Percentiles rank a stretch among this genome's conserved stretches.
These are phyloP conservation scores for Fonsecaea pedrosoi DNA, from an alignment of 2,329 filamentous ascomycete species.

Conservation along the genomic window DNA sequence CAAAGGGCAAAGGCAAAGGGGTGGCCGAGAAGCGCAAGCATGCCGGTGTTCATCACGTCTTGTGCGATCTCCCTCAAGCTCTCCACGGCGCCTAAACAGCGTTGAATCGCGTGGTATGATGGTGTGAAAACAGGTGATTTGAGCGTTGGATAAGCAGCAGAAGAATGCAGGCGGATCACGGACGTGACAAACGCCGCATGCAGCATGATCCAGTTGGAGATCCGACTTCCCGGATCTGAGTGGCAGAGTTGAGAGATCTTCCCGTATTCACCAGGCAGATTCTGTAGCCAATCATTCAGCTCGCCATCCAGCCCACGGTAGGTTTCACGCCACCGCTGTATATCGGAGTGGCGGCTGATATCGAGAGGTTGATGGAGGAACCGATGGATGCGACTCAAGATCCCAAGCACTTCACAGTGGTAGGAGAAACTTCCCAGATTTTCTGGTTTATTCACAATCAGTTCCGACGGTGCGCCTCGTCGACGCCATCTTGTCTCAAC, in stretches of 20 bases:
- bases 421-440: slow-evolving; percentile 88
- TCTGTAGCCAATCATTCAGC: slow-evolving; percentile 82
- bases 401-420: slow-evolving; percentile 89
- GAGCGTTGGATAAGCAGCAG: slow-evolving; percentile 88
- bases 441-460: slow-evolving; percentile 66
- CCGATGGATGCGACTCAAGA: slow-evolving; percentile 83
- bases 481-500: slow-evolving; percentile 85
- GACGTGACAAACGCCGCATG: slow-evolving; percentile 91
- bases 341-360: slow-evolving; percentile 81
- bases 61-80: slow-evolving; percentile 79
- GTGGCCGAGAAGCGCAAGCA: slow-evolving; percentile 84
- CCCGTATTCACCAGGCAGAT: slow-evolving; percentile 79
- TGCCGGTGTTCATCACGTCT: slow-evolving; percentile 75
- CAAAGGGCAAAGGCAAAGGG: slow-evolving; percentile 81
- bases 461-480: slow-evolving; percentile 44
- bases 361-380: slow-evolving; percentile 90
- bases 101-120: slow-evolving; percentile 82
- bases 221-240: slow-evolving; percentile 52
- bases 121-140: slow-evolving; percentile 85
- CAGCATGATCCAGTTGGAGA: slow-evolving; percentile 80
- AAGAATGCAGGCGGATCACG: slow-evolving; percentile 88
- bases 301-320: slow-evolving; percentile 84
- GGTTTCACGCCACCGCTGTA: slow-evolving; percentile 85
- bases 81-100: slow-evolving; percentile 82
- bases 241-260: slow-evolving; percentile 82